These are phyloP conservation scores for Phragmites australis DNA, from an alignment of 176 grass and related monocot genomes.

Conservation along the genomic window DNA sequence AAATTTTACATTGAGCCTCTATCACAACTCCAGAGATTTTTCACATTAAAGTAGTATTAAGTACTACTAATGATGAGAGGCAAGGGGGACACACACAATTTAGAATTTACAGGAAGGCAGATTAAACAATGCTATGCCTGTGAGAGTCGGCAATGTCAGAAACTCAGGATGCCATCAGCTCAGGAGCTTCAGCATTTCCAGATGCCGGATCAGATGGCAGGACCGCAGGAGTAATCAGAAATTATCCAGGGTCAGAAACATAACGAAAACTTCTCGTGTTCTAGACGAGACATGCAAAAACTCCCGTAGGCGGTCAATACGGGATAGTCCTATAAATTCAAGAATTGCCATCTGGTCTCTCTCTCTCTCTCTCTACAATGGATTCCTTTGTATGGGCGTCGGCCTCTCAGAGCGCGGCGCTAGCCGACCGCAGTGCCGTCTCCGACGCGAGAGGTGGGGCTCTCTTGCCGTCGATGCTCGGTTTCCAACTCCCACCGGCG, in stretches of 20 bases:
- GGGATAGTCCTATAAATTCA: constrained; percentile 28
- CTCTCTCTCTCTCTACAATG: neutral
- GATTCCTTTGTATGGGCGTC: constrained; percentile 41
- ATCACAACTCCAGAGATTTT: too few relatives aligned
- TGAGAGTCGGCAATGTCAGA: constrained; percentile 52
- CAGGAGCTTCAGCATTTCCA: constrained; percentile 17
- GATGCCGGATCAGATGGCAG: constrained; percentile 12
- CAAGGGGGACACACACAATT: neutral
- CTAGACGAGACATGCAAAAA: too few relatives aligned
- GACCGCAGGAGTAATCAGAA: too few relatives aligned
- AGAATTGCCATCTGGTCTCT: constrained; percentile 1
- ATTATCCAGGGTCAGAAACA: neutral
- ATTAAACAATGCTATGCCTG: constrained; percentile 24
- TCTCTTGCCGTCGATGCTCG: constrained; percentile 9
- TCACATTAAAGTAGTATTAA: too few relatives aligned
- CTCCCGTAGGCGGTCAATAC: too few relatives aligned
- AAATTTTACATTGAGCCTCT: too few relatives aligned
- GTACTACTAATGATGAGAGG: constrained; percentile 30
- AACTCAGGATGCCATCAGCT: constrained; percentile 13
- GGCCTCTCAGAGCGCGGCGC: constrained; percentile 17
- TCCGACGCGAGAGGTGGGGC: neutral
- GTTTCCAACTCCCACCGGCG: constrained; percentile 19
- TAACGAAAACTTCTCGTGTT: too few relatives aligned
- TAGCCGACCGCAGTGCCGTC: constrained; percentile 14
- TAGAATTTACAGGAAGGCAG: constrained; percentile 26